These are phyloP conservation scores for Nakazawaea wickerhamii DNA, from an alignment of 805 yeast species.

Conservation along the genomic window DNA sequence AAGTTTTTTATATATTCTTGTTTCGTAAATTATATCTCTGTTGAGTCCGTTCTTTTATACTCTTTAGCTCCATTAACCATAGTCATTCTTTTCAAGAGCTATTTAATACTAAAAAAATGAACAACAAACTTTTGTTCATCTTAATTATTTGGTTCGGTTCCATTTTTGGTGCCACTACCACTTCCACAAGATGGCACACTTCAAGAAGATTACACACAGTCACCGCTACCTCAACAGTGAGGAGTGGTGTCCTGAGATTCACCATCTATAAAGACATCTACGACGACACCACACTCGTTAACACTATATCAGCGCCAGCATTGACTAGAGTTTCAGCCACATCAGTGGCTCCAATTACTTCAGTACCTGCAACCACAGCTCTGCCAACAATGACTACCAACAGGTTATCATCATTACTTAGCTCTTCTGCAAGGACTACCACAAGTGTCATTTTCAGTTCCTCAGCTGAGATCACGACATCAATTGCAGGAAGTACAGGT, in stretches of 20 bases:
- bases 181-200: slow-evolving; percentile 12
- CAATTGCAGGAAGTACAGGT: slow-evolving; percentile 20
- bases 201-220: slow-evolving; percentile 27
- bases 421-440: slow-evolving; percentile 12
- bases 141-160: background rate
- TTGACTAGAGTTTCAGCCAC: slow-evolving; percentile 14
- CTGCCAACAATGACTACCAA: background rate
- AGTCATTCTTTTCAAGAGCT: no score
- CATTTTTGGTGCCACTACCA: slow-evolving; percentile 10
- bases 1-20: background rate
- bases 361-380: background rate
- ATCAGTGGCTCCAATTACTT: background rate
- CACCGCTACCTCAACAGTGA: slow-evolving; percentile 17
- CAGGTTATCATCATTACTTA: slow-evolving; percentile 9
- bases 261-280: slow-evolving; percentile 14
- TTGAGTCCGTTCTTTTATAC: no score
- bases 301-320: slow-evolving; percentile 6
- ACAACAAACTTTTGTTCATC: slow-evolving; percentile 1
- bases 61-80: no score
- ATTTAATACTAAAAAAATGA: no score
- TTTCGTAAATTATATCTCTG: background rate
- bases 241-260: slow-evolving; percentile 12
- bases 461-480: slow-evolving; percentile 22
- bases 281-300: slow-evolving; percentile 9
- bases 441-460: slow-evolving; percentile 14